Percentiles rank a stretch among this genome's conserved stretches.
Evolutionary conservation across 106 monocot genomes (phyloP).

Genomic region (Narthecium ossifragum): DNA sequence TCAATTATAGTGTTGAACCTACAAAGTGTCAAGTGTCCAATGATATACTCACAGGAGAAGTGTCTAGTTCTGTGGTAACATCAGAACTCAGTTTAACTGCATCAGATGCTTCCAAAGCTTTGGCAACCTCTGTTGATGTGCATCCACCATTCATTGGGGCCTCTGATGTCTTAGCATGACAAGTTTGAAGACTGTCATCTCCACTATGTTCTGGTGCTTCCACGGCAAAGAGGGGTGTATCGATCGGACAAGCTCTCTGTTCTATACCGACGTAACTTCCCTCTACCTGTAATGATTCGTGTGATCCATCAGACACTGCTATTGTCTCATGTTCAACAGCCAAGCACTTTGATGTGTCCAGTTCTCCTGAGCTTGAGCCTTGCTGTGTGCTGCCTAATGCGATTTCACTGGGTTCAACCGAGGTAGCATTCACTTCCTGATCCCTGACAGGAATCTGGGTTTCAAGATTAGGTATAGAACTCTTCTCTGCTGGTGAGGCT

Average conservation of each 20-base stretch:
- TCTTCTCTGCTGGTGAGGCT: constrained; percentile 1
- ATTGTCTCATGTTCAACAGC: background rate
- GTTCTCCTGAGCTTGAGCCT: too few relatives aligned
- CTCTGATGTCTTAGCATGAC: background rate
- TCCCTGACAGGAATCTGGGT: background rate
- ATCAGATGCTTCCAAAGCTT: constrained; percentile 17
- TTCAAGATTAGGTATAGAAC: background rate
- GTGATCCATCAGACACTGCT: too few relatives aligned
- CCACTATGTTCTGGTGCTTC: background rate
- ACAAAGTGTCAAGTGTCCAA: too few relatives aligned
- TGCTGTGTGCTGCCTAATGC: too few relatives aligned
- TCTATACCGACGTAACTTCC: constrained; percentile 5
- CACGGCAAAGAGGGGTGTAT: constrained; percentile 2
- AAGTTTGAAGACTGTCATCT: background rate
- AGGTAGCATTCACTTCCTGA: too few relatives aligned
- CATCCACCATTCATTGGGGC: constrained; percentile 7
- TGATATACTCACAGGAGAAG: background rate
- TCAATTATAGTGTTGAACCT: too few relatives aligned
- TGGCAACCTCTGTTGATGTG: constrained; percentile 6
- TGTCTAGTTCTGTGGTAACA: constrained; percentile 13
- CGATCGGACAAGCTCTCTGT: background rate
- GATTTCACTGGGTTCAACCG: too few relatives aligned
- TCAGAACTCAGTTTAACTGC: constrained; percentile 2
- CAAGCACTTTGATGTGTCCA: too few relatives aligned
- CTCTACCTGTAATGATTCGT: background rate